Conservation (phyloP, 140 eudicot genomes). For the Cichorium intybus region DNA sequence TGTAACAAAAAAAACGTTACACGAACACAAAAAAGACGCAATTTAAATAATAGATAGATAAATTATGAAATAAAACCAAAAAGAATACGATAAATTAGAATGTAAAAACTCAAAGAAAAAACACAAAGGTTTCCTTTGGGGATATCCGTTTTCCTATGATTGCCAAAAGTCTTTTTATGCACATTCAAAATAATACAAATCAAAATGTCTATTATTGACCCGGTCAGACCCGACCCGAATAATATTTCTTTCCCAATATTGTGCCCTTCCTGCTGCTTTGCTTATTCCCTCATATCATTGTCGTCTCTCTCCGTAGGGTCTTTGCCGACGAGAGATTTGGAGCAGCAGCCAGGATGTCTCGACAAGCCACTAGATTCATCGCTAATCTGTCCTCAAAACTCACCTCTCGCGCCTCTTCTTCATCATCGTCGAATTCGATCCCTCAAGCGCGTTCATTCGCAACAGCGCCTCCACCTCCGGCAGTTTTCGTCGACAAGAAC, state of each 20-base stretch:
- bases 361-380: slow-evolving; percentile 52
- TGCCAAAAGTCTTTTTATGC: background rate
- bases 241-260: background rate
- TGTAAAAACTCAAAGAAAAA: no score
- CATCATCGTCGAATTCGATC: slow-evolving; percentile 18
- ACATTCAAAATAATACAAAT: background rate
- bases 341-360: slow-evolving; percentile 40
- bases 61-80: no score
- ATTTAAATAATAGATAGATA: no score
- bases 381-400: slow-evolving; percentile 46
- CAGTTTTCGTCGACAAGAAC: slow-evolving; percentile 92
- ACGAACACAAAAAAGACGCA: no score
- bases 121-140: background rate
- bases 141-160: no score
- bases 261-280: slow-evolving; percentile 23
- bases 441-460: slow-evolving; percentile 49
- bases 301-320: slow-evolving; percentile 22
- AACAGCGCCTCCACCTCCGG: slow-evolving; percentile 76
- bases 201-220: background rate
- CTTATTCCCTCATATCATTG: slow-evolving; percentile 11
- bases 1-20: no score
- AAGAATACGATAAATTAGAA: no score
- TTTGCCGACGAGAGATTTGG: background rate
- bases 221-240: slow-evolving; percentile 15
- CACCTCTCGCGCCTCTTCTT: slow-evolving; percentile 16